phyloP scores from a whole-genome alignment of 2,329 filamentous ascomycete species.

The Colletotrichum limetticola region DNA sequence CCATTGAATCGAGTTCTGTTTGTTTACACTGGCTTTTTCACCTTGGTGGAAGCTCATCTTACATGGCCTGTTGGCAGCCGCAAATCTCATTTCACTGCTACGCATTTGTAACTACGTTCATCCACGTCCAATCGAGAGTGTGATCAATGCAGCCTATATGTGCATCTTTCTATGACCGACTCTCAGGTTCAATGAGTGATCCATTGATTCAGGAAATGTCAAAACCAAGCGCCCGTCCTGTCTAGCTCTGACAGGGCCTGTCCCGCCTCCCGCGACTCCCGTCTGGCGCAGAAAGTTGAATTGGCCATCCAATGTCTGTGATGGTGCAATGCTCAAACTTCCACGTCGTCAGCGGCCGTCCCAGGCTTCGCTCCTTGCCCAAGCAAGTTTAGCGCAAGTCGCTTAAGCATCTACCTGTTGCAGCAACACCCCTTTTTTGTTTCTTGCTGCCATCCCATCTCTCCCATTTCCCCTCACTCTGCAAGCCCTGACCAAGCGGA shows the following conservation, averaged over 20 bases:
- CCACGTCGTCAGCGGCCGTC: constrained; percentile 17
- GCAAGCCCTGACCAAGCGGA: constrained; percentile 16
- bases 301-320: not conserved
- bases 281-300: not conserved
- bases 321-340: constrained; percentile 15
- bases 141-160: constrained; percentile 5
- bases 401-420: constrained; percentile 14
- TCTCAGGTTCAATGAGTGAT: not conserved
- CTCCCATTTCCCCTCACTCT: constrained; percentile 25
- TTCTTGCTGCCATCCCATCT: constrained; percentile 31
- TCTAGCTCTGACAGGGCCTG: not conserved
- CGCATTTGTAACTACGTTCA: not conserved
- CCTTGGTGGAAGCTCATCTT: constrained; percentile 15
- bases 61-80: not conserved
- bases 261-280: not conserved
- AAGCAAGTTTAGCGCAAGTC: constrained; percentile 20
- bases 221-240: not conserved
- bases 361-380: constrained; percentile 7
- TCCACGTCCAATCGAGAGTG: not conserved
- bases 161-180: not conserved
- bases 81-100: constrained; percentile 2
- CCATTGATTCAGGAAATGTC: not conserved
- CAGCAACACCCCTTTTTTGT: constrained; percentile 5
- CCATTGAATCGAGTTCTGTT: constrained; percentile 5
- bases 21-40: constrained; percentile 8